These are phyloP conservation scores for Alectoria sarmentosa DNA, from an alignment of 495 filamentous ascomycete genomes.

Conservation along the genomic window DNA sequence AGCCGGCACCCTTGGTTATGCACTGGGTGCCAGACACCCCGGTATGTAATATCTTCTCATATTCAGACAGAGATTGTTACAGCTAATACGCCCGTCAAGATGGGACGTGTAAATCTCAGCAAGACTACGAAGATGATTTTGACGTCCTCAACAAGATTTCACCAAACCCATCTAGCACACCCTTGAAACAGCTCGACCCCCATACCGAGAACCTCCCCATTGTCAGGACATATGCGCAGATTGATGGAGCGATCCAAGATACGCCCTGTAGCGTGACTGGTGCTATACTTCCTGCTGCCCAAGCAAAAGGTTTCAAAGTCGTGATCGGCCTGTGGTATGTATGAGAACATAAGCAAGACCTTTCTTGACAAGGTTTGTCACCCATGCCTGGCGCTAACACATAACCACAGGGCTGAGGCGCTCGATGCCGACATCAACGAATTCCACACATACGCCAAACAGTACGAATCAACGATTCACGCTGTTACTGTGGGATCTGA, in stretches of 20 bases:
- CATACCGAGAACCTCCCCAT: slow-evolving; percentile 26
- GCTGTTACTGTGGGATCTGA: slow-evolving; percentile 77
- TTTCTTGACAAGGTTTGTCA: not conserved
- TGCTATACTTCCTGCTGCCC: slow-evolving; percentile 64
- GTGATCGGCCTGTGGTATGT: slow-evolving; percentile 75
- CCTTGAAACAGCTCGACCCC: not conserved
- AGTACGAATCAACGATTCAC: slow-evolving; percentile 54
- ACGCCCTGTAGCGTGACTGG: slow-evolving; percentile 53
- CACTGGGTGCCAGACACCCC: slow-evolving; percentile 42
- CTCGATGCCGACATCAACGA: slow-evolving; percentile 57
- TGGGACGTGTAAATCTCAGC: slow-evolving; percentile 54
- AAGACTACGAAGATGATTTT: slow-evolving; percentile 65
- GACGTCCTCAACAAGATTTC: slow-evolving; percentile 42
- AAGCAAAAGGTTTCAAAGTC: slow-evolving; percentile 64
- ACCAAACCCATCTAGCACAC: slow-evolving; percentile 23
- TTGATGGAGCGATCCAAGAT: slow-evolving; percentile 34
- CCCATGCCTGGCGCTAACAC: not conserved
- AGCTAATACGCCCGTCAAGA: slow-evolving; percentile 29
- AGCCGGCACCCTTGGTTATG: slow-evolving; percentile 43
- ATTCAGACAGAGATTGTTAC: not conserved
- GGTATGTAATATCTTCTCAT: slow-evolving; percentile 12
- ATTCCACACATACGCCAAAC: slow-evolving; percentile 44
- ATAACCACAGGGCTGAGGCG: slow-evolving; percentile 54
- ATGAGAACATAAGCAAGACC: slow-evolving; percentile 18
- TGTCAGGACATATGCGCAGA: slow-evolving; percentile 65